phyloP scores from a whole-genome alignment of 1,284 basidiomycete genomes.

The Gomphus sp. region DNA sequence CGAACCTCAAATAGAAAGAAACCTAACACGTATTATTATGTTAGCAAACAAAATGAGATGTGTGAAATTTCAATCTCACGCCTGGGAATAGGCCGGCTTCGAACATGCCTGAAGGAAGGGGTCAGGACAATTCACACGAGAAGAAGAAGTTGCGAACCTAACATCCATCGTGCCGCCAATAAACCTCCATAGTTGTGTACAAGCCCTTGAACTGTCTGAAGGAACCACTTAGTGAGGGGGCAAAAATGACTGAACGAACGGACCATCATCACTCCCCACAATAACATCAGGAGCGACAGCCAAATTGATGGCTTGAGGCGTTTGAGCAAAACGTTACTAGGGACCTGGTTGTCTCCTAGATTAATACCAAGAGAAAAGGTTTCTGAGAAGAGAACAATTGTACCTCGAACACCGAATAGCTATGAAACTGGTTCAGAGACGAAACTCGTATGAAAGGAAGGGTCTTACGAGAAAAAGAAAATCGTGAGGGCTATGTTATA shows the following conservation, averaged over 20 bases:
- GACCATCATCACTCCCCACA: slow-evolving; percentile 70
- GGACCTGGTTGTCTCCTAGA: slow-evolving; percentile 40
- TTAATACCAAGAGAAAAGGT: slow-evolving; percentile 22
- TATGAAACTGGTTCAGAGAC: neutral
- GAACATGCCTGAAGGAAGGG: slow-evolving; percentile 39
- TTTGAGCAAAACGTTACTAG: slow-evolving; percentile 64
- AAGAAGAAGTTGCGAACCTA: slow-evolving; percentile 25
- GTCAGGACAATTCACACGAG: neutral
- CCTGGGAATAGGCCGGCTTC: slow-evolving; percentile 60
- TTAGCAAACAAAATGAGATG: slow-evolving; percentile 28
- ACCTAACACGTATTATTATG: slow-evolving; percentile 55
- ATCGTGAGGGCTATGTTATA: slow-evolving; percentile 53
- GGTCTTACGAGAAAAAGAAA: slow-evolving; percentile 41
- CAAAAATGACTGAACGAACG: neutral
- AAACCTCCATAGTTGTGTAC: slow-evolving; percentile 56
- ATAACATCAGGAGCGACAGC: slow-evolving; percentile 53
- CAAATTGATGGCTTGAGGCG: slow-evolving; percentile 58
- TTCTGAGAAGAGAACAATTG: slow-evolving; percentile 19
- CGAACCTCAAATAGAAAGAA: slow-evolving; percentile 10
- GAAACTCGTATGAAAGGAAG: neutral
- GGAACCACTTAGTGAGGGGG: neutral
- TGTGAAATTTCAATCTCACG: slow-evolving; percentile 5
- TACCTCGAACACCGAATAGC: slow-evolving; percentile 49
- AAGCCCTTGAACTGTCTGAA: slow-evolving; percentile 58
- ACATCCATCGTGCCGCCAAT: slow-evolving; percentile 20